Evolutionary conservation across 164 flowering plant species (phyloP).

Genomic region (Warburgia ugandensis): DNA sequence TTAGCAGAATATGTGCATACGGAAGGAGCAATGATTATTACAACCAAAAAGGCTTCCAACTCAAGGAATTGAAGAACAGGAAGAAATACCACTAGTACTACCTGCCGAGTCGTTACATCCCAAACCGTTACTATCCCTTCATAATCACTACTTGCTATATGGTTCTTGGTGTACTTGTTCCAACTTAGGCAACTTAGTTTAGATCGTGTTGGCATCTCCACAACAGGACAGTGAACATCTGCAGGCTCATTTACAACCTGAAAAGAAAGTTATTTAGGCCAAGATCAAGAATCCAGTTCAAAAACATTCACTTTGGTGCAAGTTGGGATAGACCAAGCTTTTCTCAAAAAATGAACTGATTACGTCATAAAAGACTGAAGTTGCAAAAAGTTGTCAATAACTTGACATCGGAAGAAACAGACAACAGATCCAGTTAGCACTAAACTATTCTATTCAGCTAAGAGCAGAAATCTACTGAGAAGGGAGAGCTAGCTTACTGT

Average conservation of each 20-base stretch:
- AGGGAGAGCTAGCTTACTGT: slow-evolving; percentile 37
- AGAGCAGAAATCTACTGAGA: not conserved
- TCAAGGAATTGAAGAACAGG: too few relatives aligned
- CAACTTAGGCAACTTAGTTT: slow-evolving; percentile 98
- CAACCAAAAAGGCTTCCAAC: too few relatives aligned
- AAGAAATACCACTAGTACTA: slow-evolving; percentile 13
- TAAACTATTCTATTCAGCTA: not conserved
- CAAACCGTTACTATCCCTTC: slow-evolving; percentile 98
- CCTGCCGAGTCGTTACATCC: slow-evolving; percentile 93
- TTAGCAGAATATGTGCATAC: not conserved
- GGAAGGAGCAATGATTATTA: too few relatives aligned
- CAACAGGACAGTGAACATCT: slow-evolving; percentile 79
- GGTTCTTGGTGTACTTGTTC: slow-evolving; percentile 75
- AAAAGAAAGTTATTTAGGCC: slow-evolving; percentile 9
- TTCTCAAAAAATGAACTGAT: too few relatives aligned
- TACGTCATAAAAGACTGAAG: too few relatives aligned
- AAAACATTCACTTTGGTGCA: too few relatives aligned
- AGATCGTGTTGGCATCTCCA: slow-evolving; percentile 87
- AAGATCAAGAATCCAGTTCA: too few relatives aligned
- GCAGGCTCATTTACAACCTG: slow-evolving; percentile 90
- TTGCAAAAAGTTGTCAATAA: too few relatives aligned
- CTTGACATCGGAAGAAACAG: too few relatives aligned
- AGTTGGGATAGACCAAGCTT: too few relatives aligned
- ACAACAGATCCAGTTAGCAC: too few relatives aligned
- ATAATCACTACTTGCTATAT: slow-evolving; percentile 89